Evolutionary conservation across 441 rosid genomes (phyloP).

Genomic region (Erodium trifolium): DNA sequence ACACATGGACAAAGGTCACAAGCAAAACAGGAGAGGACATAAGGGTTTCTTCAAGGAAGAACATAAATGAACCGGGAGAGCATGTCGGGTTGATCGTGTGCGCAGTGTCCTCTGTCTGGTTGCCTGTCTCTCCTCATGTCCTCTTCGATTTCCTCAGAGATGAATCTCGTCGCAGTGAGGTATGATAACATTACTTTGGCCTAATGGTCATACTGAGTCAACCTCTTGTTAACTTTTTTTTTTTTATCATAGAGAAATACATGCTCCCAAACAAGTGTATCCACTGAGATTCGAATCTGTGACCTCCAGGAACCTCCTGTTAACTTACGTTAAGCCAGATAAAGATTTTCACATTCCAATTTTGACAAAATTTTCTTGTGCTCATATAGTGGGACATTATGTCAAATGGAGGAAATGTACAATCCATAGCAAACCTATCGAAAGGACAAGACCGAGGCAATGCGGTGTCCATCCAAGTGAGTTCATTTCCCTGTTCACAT

Average conservation of each 20-base stretch:
- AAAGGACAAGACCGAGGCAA: slow-evolving; percentile 96
- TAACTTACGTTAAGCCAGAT: too few relatives aligned
- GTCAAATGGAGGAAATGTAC: slow-evolving; percentile 58
- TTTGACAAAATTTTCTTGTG: not conserved
- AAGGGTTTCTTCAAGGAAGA: slow-evolving; percentile 82
- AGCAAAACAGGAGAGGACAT: slow-evolving; percentile 88
- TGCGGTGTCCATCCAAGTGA: slow-evolving; percentile 68
- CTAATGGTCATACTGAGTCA: too few relatives aligned
- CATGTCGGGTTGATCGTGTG: slow-evolving; percentile 79
- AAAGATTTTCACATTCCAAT: too few relatives aligned
- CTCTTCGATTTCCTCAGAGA: slow-evolving; percentile 84
- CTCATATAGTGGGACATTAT: slow-evolving; percentile 72
- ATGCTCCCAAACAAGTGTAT: too few relatives aligned
- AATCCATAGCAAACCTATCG: slow-evolving; percentile 62
- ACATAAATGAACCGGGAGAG: slow-evolving; percentile 85
- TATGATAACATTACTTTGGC: slow-evolving; percentile 23
- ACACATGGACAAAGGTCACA: slow-evolving; percentile 71
- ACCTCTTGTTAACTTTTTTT: too few relatives aligned
- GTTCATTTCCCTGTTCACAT: not conserved
- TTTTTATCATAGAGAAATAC: too few relatives aligned
- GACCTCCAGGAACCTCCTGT: too few relatives aligned
- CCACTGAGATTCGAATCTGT: too few relatives aligned
- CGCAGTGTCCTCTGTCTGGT: slow-evolving; percentile 75
- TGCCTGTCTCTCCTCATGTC: slow-evolving; percentile 61
- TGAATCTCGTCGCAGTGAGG: slow-evolving; percentile 70